Evolutionary conservation across 1,284 basidiomycete species (phyloP).

Genomic region (Boletus smithii): DNA sequence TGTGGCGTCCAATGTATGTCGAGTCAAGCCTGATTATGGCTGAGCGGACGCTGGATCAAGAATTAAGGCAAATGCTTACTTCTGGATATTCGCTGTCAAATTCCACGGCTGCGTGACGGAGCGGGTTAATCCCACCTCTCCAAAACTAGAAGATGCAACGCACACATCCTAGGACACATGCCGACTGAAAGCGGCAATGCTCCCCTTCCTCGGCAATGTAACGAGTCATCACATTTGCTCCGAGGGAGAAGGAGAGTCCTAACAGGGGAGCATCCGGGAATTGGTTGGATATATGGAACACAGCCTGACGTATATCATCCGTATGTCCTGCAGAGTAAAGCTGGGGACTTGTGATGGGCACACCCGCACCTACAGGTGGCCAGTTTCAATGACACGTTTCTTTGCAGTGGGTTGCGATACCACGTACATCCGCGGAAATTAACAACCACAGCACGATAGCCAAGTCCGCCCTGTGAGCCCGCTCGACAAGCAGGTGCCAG

Average conservation of each 20-base stretch:
- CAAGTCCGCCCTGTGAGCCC: constrained; percentile 72
- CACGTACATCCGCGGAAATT: constrained; percentile 88
- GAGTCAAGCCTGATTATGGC: constrained; percentile 50
- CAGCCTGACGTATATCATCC: constrained; percentile 79
- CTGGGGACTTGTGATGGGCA: constrained; percentile 76
- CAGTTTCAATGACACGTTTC: constrained; percentile 12
- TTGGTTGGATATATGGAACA: constrained; percentile 70
- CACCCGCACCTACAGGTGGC: constrained; percentile 63
- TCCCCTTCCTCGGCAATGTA: constrained; percentile 87
- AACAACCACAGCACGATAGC: constrained; percentile 84
- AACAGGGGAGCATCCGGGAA: constrained; percentile 83
- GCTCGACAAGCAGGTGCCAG: constrained; percentile 69
- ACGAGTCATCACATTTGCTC: constrained; percentile 88
- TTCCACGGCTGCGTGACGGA: constrained; percentile 67
- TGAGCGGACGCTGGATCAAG: constrained; percentile 16
- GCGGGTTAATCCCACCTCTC: constrained; percentile 12
- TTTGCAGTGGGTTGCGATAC: constrained; percentile 10
- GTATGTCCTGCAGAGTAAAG: constrained; percentile 87
- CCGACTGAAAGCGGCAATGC: constrained; percentile 72
- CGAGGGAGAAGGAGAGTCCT: constrained; percentile 91
- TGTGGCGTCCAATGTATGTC: constrained; percentile 60
- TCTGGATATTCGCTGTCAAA: constrained; percentile 54
- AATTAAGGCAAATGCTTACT: constrained; percentile 39
- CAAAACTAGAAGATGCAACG: constrained; percentile 28
- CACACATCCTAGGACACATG: constrained; percentile 79